Percentiles rank a stretch among this genome's conserved stretches.
These are phyloP conservation scores for Diplodia sapinea DNA, from an alignment of 2,329 filamentous ascomycete genomes.

Conservation along the genomic window DNA sequence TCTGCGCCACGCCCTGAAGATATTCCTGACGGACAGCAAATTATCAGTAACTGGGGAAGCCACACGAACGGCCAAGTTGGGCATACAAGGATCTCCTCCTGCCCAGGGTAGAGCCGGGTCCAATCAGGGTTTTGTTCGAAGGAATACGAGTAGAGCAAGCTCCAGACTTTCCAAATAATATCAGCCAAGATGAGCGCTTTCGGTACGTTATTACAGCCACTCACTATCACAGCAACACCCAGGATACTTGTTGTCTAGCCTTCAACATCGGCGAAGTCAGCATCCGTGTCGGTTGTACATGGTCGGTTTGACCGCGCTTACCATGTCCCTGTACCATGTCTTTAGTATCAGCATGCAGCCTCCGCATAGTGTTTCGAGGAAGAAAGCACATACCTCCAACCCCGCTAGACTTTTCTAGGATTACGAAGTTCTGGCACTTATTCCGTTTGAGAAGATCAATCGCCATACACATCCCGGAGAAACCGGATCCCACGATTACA, in stretches of 20 bases:
- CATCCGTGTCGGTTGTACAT: neutral
- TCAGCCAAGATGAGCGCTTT: neutral
- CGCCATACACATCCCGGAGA: constrained; percentile 62
- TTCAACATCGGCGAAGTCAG: neutral
- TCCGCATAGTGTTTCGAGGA: neutral
- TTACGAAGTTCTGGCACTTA: constrained; percentile 61
- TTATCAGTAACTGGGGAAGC: neutral
- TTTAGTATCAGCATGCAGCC: constrained; percentile 4
- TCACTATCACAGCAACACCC: constrained; percentile 61
- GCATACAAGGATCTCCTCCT: constrained; percentile 63
- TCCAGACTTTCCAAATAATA: constrained; percentile 50
- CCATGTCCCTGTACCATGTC: constrained; percentile 5
- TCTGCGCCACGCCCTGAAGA: constrained; percentile 58
- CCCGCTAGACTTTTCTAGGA: constrained; percentile 61
- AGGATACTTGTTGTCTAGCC: constrained; percentile 61
- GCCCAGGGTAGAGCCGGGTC: constrained; percentile 63
- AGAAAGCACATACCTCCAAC: constrained; percentile 56
- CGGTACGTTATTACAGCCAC: constrained; percentile 2
- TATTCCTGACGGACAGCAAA: constrained; percentile 50
- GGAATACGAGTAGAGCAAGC: constrained; percentile 63
- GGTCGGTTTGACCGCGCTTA: neutral
- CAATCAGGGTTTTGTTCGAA: constrained; percentile 66
- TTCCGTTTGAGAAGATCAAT: constrained; percentile 62
- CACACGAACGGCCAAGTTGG: neutral
- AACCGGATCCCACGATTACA: constrained; percentile 63